These are phyloP conservation scores for Marasmius sp. DNA, from an alignment of 1,284 basidiomycete species.

Conservation along the genomic window DNA sequence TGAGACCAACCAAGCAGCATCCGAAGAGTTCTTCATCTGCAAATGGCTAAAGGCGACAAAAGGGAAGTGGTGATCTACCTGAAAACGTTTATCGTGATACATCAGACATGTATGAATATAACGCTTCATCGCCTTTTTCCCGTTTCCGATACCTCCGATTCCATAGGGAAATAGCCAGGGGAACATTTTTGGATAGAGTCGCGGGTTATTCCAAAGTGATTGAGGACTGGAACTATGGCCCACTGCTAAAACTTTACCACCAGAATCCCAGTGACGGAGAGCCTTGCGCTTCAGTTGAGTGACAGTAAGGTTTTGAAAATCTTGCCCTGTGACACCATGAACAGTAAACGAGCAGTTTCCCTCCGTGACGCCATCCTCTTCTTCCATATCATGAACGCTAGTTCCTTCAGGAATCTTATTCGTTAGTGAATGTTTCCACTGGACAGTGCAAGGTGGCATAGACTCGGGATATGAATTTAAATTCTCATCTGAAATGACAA, in stretches of 20 bases:
- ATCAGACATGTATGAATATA: constrained; percentile 25
- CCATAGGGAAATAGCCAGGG: constrained; percentile 40
- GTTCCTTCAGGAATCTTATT: constrained; percentile 21
- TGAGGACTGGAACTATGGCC: constrained; percentile 21
- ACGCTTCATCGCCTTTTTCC: constrained; percentile 14
- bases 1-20: constrained; percentile 29
- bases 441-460: constrained; percentile 28
- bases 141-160: constrained; percentile 27
- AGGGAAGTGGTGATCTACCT: constrained; percentile 23
- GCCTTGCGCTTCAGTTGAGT: constrained; percentile 13
- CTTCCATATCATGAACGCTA: constrained; percentile 2
- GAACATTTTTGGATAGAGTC: constrained; percentile 32
- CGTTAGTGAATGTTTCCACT: constrained; percentile 18
- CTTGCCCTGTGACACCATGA: constrained; percentile 16
- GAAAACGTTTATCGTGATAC: constrained; percentile 32
- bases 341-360: constrained; percentile 20
- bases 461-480: constrained; percentile 29
- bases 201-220: constrained; percentile 29
- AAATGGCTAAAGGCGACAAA: constrained; percentile 30
- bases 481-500: constrained; percentile 34
- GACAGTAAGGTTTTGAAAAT: constrained; percentile 4
- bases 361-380: constrained; percentile 15
- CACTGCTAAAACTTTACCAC: constrained; percentile 20
- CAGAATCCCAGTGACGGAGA: constrained; percentile 19
- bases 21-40: constrained; percentile 23